phyloP scores from a whole-genome alignment of 257 asterid species.

The Scutellaria baicalensis region DNA sequence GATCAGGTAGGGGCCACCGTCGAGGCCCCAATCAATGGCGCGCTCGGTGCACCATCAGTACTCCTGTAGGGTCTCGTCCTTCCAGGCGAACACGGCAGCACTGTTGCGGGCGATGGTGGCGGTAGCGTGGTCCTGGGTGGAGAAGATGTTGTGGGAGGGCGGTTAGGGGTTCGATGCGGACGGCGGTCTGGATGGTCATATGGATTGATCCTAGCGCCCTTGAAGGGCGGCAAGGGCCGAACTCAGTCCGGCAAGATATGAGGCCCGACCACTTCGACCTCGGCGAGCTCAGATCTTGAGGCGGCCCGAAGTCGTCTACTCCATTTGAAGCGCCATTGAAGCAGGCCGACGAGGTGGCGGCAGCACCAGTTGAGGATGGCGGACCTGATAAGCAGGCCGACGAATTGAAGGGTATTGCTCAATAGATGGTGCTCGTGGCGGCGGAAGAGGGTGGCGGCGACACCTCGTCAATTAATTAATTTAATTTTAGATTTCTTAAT shows the following conservation, averaged over 20 bases:
- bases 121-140: conserved; percentile 88
- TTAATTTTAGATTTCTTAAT: too few species aligned
- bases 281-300: conserved; percentile 88
- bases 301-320: conserved; percentile 82
- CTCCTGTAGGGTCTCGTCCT: conserved; percentile 82
- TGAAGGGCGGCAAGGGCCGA: conserved; percentile 70
- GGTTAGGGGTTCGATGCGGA: too few species aligned
- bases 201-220: conserved; percentile 75
- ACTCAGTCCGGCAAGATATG: conserved; percentile 66
- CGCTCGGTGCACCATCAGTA: conserved; percentile 98
- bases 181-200: conserved; percentile 88
- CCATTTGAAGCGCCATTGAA: too few species aligned
- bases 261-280: conserved; percentile 85
- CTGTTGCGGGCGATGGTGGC: conserved; percentile 84
- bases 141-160: conserved; percentile 89
- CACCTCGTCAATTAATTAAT: too few species aligned
- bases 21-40: conserved; percentile 85
- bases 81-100: conserved; percentile 92
- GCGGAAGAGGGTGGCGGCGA: too few species aligned
- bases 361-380: too few species aligned
- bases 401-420: too few species aligned
- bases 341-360: too few species aligned
- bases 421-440: too few species aligned
- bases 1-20: conserved; percentile 73
- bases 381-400: too few species aligned